Evolutionary conservation across 140 eudicot species (phyloP).

Genomic region (Erigeron philadelphicus): DNA sequence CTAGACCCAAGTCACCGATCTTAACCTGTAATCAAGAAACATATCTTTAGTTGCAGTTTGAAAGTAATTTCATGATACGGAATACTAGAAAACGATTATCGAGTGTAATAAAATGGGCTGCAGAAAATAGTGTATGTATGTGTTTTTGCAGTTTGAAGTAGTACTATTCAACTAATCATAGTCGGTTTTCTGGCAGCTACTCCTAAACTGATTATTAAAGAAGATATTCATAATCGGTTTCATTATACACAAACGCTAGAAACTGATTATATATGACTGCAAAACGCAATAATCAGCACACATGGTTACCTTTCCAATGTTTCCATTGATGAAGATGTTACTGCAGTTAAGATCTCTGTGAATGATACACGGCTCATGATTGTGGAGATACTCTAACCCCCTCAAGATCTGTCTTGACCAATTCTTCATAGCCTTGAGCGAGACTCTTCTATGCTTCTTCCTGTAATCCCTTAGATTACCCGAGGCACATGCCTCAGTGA

Average conservation of each 20-base stretch:
- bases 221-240: too few species aligned
- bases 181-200: background rate
- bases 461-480: slow-evolving; percentile 76
- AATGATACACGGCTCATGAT: slow-evolving; percentile 72
- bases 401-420: slow-evolving; percentile 70
- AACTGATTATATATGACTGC: too few species aligned
- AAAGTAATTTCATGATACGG: too few species aligned
- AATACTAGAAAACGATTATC: background rate
- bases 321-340: slow-evolving; percentile 76
- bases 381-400: slow-evolving; percentile 73
- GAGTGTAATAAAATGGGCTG: background rate
- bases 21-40: slow-evolving; percentile 41
- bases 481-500: slow-evolving; percentile 70
- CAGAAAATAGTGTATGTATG: background rate
- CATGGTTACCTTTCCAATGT: slow-evolving; percentile 58
- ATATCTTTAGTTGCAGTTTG: background rate
- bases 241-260: background rate
- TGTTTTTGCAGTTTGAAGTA: background rate
- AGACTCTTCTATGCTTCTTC: slow-evolving; percentile 62
- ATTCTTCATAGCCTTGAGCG: slow-evolving; percentile 68
- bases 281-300: background rate
- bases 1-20: slow-evolving; percentile 71
- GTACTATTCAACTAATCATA: background rate
- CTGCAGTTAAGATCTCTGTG: slow-evolving; percentile 78
- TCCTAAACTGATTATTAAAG: too few species aligned